These are phyloP conservation scores for Cunninghamia lanceolata DNA, from an alignment of 75 land plant genomes.

Conservation along the genomic window DNA sequence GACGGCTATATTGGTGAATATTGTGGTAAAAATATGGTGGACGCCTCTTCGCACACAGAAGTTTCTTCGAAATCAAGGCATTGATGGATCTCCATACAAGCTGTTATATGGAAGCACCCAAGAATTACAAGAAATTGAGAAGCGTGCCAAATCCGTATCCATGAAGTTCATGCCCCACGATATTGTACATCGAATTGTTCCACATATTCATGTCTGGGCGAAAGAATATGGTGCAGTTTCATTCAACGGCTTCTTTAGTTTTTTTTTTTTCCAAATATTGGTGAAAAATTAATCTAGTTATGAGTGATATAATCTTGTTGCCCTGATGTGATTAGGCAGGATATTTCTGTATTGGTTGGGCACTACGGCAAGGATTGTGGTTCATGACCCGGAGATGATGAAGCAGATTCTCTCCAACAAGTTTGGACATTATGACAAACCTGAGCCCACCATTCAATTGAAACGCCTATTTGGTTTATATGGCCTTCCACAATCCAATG, in stretches of 20 bases:
- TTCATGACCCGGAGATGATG: slow-evolving; percentile 31
- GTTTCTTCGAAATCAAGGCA: not conserved
- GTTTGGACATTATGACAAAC: slow-evolving; percentile 20
- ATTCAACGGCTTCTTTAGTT: no score
- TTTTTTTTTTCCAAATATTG: no score
- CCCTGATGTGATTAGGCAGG: slow-evolving; percentile 4
- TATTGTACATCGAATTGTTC: not conserved
- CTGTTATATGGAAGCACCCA: not conserved
- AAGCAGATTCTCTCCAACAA: slow-evolving; percentile 35
- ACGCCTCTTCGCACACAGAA: not conserved
- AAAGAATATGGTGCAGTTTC: not conserved
- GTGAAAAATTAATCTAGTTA: not conserved
- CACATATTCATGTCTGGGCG: not conserved
- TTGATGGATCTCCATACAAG: not conserved
- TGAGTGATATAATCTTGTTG: not conserved
- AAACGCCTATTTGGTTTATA: not conserved
- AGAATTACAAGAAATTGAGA: no score
- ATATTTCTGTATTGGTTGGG: slow-evolving; percentile 21
- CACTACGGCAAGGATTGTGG: slow-evolving; percentile 1
- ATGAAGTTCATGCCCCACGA: not conserved
- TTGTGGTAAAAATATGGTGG: slow-evolving; percentile 2
- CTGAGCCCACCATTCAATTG: not conserved
- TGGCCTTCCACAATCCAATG: slow-evolving; percentile 17
- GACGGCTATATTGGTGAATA: no score
- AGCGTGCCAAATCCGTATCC: not conserved